Conservation (phyloP, 164 flowering plant species). For the Vitis rotundifolia region DNA sequence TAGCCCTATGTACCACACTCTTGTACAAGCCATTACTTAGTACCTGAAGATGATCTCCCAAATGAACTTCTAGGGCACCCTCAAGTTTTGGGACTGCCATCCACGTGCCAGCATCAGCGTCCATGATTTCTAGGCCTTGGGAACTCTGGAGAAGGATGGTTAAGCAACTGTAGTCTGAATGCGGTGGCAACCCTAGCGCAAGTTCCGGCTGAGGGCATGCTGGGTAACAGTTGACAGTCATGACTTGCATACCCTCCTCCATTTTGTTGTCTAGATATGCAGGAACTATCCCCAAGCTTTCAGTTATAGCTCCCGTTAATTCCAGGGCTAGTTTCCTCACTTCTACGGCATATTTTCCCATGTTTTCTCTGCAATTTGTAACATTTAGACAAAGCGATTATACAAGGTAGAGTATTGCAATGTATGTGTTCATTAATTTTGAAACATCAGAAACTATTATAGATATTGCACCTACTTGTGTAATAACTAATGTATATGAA, state of each 20-base stretch:
- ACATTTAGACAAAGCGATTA: not conserved
- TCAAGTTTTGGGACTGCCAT: conserved; percentile 23
- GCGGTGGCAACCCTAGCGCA: conserved; percentile 54
- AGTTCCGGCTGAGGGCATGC: conserved; percentile 44
- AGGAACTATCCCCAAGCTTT: conserved; percentile 48
- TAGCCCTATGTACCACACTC: conserved; percentile 50
- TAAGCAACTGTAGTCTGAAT: conserved; percentile 52
- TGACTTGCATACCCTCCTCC: conserved; percentile 51
- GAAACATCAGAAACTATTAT: too few relatives aligned
- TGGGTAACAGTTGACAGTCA: conserved; percentile 56
- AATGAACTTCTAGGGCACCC: conserved; percentile 44
- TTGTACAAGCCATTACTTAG: conserved; percentile 55
- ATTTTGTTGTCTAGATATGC: conserved; percentile 22
- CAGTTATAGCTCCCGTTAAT: conserved; percentile 37
- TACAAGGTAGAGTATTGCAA: too few relatives aligned
- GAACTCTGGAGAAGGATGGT: conserved; percentile 50
- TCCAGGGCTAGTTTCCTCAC: conserved; percentile 35
- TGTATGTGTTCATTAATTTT: too few relatives aligned
- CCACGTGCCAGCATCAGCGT: conserved; percentile 29
- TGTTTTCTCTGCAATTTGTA: conserved; percentile 36
- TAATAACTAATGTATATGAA: too few relatives aligned
- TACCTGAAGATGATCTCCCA: conserved; percentile 62
- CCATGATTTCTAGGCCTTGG: conserved; percentile 46
- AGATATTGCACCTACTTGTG: too few relatives aligned
- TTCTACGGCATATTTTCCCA: conserved; percentile 41